Percentiles rank a stretch among this genome's conserved stretches.
phyloP scores from a whole-genome alignment of 2,329 filamentous ascomycete species.

The Ophiobolus disseminans region DNA sequence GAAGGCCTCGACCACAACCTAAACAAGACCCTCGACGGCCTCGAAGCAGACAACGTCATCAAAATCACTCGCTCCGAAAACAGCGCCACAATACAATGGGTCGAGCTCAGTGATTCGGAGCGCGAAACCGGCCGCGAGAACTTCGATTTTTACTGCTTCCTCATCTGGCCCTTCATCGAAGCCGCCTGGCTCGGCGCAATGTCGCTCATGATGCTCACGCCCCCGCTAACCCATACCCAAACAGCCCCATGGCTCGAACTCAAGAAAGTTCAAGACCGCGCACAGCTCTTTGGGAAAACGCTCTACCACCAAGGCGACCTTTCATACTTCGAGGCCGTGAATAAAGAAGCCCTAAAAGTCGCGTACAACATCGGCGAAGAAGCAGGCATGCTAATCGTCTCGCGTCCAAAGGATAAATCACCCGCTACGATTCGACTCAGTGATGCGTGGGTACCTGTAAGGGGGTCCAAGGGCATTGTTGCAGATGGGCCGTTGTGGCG shows the following conservation, averaged over 20 bases:
- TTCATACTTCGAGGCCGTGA: conserved; percentile 96
- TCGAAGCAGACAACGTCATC: conserved; percentile 82
- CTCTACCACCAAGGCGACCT: conserved; percentile 97
- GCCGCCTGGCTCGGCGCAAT: conserved; percentile 91
- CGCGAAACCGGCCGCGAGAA: conserved; percentile 84
- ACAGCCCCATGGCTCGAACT: conserved; percentile 76
- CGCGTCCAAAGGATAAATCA: conserved; percentile 69
- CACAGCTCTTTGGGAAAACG: conserved; percentile 88
- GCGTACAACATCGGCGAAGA: conserved; percentile 87
- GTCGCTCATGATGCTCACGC: conserved; percentile 83
- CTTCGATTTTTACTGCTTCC: conserved; percentile 97
- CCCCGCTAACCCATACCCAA: conserved; percentile 61
- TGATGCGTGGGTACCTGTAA: conserved; percentile 74
- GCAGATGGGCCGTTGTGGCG: conserved; percentile 84
- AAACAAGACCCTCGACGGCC: conserved; percentile 75
- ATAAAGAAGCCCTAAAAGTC: conserved; percentile 97
- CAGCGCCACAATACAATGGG: conserved; percentile 61
- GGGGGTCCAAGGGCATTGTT: conserved; percentile 63
- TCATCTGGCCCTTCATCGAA: conserved; percentile 98
- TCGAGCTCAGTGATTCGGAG: conserved; percentile 80
- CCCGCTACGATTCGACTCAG: conserved; percentile 71
- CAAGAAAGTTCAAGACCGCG: conserved; percentile 78
- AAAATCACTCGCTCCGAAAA: conserved; percentile 62
- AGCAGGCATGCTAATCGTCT: conserved; percentile 84
- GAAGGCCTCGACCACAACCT: conserved; percentile 83